Evolutionary conservation across 202 grass and related monocot genomes (phyloP).

Genomic region (Carex sylvatica): DNA sequence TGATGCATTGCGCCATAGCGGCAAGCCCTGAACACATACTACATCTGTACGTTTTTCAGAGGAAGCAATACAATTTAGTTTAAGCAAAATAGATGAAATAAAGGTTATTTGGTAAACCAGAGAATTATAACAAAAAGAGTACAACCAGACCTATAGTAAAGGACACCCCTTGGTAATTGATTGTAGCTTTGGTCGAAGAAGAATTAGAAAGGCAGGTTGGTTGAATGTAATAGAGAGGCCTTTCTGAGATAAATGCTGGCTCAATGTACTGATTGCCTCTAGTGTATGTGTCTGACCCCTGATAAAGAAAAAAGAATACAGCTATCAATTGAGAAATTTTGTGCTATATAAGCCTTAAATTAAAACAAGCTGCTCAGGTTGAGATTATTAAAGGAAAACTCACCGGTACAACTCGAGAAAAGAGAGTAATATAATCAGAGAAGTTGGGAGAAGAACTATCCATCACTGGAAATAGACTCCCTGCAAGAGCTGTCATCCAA

Average conservation of each 20-base stretch:
- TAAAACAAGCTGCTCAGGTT: conserved; percentile 6
- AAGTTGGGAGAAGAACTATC: conserved; percentile 36
- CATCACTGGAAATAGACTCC: conserved; percentile 50
- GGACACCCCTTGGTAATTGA: conserved; percentile 18
- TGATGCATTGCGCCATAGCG: conserved; percentile 74
- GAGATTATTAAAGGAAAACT: conserved; percentile 28
- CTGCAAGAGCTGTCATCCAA: conserved; percentile 44
- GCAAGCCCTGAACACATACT: conserved; percentile 62
- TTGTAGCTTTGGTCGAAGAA: conserved; percentile 30
- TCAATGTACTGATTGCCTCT: conserved; percentile 57
- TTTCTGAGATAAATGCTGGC: conserved; percentile 49
- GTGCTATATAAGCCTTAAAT: not conserved
- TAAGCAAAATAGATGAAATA: not conserved
- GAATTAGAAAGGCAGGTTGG: conserved; percentile 42
- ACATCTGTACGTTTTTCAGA: conserved; percentile 49
- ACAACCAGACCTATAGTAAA: conserved; percentile 48
- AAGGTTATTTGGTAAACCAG: not conserved
- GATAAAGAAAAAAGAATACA: conserved; percentile 17
- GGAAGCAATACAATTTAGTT: not conserved
- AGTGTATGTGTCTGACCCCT: conserved; percentile 62
- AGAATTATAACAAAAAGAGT: not conserved
- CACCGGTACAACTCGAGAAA: conserved; percentile 53
- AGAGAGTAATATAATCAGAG: conserved; percentile 48
- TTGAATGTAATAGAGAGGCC: conserved; percentile 59
- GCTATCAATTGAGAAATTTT: not conserved